Base-by-base conservation (phyloP, 2,329 filamentous ascomycete species). In the Phoma herbarum region DNA sequence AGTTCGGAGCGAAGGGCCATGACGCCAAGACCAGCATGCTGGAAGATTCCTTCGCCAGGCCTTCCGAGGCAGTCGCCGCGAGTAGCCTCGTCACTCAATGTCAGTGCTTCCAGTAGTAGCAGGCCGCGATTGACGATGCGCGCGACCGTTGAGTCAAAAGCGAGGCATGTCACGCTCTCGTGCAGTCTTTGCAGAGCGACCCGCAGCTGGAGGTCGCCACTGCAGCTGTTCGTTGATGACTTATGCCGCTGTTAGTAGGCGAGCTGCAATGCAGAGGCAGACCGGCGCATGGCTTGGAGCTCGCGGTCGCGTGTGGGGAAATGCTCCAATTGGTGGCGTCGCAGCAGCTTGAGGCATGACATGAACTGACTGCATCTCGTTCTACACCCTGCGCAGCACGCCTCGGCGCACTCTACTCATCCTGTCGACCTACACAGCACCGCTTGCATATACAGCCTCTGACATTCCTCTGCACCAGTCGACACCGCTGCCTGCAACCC, bases 71-170 rank as follows among this genome's bases (percentile, higher is more conserved):
- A n/a, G n/a, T n/a, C n/a, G n/a, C 63, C 63, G 61, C 59, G 48
- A 44, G 47, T 43, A 54, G 48, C 49, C 14, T 46, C 41, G 41
- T 42, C 39, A 14, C 20, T 12, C 3, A 11, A 26, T 23, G 64
- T 67, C 66, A 52, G 66, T 67, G 65, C 64, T 60, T 14, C 18
- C 37, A 14, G 16, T 9, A 26, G 41, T 23, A 43, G 41, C 41
- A 12, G 6, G 41, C n/a, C 14, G 18, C 37, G 6, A 41, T 41
- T 22, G 37, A 41, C 37, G 25, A 59, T 25, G 20, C 39, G 16
- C 47, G 42, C 31, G n/a, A 45, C 22, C 31, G 23, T 44, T 20
- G 33, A 12, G 26, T 28, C 4, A 20, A 29, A 29, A 47, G 45
- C 4, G 43, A 52, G 53, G 39, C 41, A 23, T 35, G 22, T 49